Percentiles rank a stretch among this genome's conserved stretches.
Conservation (phyloP, 2,329 filamentous ascomycete species). For the Lachnellula arida region DNA sequence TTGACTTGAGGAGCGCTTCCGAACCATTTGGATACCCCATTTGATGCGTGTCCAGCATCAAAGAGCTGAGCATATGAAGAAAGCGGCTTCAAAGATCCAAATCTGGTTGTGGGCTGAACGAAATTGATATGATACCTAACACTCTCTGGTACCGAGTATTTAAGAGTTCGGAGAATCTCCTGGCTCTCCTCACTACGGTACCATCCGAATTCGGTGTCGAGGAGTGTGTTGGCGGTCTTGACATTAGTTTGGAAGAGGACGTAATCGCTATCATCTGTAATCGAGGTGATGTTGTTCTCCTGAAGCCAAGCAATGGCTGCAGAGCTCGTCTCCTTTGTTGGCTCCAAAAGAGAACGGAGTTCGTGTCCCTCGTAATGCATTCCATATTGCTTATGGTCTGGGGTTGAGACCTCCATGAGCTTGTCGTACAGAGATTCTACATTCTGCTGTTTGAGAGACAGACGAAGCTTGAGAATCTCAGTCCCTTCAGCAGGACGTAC, state of each 20-base stretch:
- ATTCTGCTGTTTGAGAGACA: conserved; percentile 22
- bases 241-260: conserved; percentile 26
- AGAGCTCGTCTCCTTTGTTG: conserved; percentile 33
- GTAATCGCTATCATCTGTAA: conserved; percentile 36
- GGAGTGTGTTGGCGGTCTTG: conserved; percentile 33
- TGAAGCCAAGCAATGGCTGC: conserved; percentile 41
- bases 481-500: conserved; percentile 11
- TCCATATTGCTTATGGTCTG: conserved; percentile 43
- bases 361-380: conserved; percentile 42
- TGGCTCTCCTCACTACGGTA: conserved; percentile 30
- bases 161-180: conserved; percentile 35
- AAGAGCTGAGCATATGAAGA: conserved; percentile 9
- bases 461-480: conserved; percentile 14
- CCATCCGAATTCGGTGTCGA: conserved; percentile 37
- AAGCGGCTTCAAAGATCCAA: conserved; percentile 19
- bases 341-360: conserved; percentile 39
- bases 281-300: conserved; percentile 28
- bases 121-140: conserved; percentile 35
- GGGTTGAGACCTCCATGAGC: conserved; percentile 38
- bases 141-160: conserved; percentile 36
- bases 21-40: conserved; percentile 10
- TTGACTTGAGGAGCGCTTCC: conserved; percentile 6
- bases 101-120: conserved; percentile 39
- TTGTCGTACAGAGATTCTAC: conserved; percentile 18
- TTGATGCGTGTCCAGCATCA: conserved; percentile 8